phyloP scores from a whole-genome alignment of 176 grass and related monocot genomes.

The Triticum monococcum region DNA sequence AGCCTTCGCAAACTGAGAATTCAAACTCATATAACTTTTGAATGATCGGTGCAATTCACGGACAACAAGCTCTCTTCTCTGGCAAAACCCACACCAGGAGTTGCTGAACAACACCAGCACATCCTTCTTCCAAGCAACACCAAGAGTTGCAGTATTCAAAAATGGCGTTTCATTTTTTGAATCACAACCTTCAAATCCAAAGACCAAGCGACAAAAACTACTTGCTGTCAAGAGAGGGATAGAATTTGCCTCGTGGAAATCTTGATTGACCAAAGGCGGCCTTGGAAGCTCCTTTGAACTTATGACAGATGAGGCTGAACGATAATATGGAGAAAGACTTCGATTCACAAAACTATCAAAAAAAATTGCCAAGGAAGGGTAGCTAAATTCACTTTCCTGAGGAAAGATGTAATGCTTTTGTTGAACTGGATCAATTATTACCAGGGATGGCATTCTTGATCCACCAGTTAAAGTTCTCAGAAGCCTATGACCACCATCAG shows the following conservation, averaged over 20 bases:
- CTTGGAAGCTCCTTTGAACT: constrained; percentile 64
- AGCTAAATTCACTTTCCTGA: constrained; percentile 57
- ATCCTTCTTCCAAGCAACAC: constrained; percentile 70
- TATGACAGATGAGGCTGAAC: constrained; percentile 29
- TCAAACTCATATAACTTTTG: constrained; percentile 50
- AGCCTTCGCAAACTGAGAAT: constrained; percentile 32
- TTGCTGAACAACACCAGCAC: constrained; percentile 90
- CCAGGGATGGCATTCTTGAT: constrained; percentile 72
- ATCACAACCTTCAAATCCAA: constrained; percentile 62
- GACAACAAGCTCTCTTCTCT: constrained; percentile 73
- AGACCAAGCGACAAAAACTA: constrained; percentile 68
- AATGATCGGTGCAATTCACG: constrained; percentile 81
- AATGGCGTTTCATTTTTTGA: constrained; percentile 36
- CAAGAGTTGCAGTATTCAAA: constrained; percentile 29
- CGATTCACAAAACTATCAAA: constrained; percentile 69
- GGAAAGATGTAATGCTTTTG: constrained; percentile 73
- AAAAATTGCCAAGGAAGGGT: constrained; percentile 64
- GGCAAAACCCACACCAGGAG: constrained; percentile 98
- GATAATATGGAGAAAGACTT: constrained; percentile 68
- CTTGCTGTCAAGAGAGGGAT: constrained; percentile 65
- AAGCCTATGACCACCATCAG: constrained; percentile 78
- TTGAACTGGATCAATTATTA: constrained; percentile 79
- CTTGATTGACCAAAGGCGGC: constrained; percentile 87
- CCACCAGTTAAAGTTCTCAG: constrained; percentile 67
- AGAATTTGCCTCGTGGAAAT: constrained; percentile 86